Conservation (phyloP, 768 basidiomycete species). For the Boletus subcaerulescens region DNA sequence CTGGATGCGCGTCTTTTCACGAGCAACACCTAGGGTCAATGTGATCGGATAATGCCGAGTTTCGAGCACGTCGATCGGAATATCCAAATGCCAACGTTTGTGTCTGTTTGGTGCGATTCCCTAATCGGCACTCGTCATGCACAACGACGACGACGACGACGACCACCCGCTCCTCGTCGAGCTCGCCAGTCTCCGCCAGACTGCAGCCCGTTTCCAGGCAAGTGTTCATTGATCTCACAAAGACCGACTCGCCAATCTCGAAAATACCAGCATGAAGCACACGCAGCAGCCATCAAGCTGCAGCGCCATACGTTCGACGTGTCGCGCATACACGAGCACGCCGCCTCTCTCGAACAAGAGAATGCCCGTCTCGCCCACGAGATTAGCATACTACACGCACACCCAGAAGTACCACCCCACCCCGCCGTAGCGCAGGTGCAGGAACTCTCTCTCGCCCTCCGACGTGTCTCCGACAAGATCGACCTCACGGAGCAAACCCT, state of each 20-base stretch:
- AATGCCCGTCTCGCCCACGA: slow-evolving; percentile 58
- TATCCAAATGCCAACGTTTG: no score
- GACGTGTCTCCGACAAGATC: slow-evolving; percentile 68
- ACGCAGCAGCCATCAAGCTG: slow-evolving; percentile 60
- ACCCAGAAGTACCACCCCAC: slow-evolving; percentile 44
- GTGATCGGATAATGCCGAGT: no score
- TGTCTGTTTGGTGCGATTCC: background rate
- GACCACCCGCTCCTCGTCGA: slow-evolving; percentile 47
- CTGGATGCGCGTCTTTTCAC: no score
- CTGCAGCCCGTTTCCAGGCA: slow-evolving; percentile 52
- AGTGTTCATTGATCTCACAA: background rate
- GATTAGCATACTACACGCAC: slow-evolving; percentile 49
- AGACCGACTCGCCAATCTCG: background rate
- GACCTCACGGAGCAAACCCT: slow-evolving; percentile 57
- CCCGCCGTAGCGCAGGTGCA: slow-evolving; percentile 39
- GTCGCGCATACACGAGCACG: slow-evolving; percentile 25
- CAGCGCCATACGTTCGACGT: slow-evolving; percentile 59
- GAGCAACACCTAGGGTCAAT: no score
- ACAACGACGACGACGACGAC: slow-evolving; percentile 19
- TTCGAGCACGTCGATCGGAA: no score
- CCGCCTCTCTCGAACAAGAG: slow-evolving; percentile 48
- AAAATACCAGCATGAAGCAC: slow-evolving; percentile 59
- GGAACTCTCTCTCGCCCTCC: slow-evolving; percentile 65
- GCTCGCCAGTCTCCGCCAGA: slow-evolving; percentile 43
- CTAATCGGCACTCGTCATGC: background rate